These are phyloP conservation scores for Hypoxylon sp. DNA, from an alignment of 2,329 filamentous ascomycete genomes.

Conservation along the genomic window DNA sequence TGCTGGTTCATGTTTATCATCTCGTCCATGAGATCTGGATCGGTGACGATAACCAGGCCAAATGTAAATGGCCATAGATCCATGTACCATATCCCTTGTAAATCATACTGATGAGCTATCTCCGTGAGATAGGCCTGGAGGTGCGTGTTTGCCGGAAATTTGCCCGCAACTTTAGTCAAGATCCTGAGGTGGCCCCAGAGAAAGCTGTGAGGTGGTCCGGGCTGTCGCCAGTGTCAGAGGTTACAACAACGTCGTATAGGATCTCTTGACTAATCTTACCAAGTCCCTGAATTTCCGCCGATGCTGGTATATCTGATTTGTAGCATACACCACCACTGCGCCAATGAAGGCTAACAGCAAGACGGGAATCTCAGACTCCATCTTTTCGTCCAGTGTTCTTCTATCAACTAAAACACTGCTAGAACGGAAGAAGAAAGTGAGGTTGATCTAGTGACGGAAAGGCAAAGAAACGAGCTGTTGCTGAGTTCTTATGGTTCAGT, in stretches of 20 bases:
- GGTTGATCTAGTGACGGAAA: neutral
- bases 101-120: constrained; percentile 2
- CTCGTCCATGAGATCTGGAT: neutral
- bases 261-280: neutral
- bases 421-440: neutral
- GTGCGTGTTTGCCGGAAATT: constrained; percentile 1
- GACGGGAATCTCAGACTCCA: neutral
- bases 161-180: neutral
- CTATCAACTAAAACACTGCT: neutral
- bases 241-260: neutral
- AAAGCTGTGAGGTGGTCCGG: constrained; percentile 1
- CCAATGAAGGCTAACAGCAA: neutral
- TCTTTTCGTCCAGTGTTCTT: neutral
- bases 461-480: neutral
- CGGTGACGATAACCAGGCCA: neutral
- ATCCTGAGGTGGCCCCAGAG: constrained; percentile 3
- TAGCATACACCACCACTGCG: neutral
- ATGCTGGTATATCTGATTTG: neutral
- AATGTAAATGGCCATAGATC: neutral
- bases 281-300: neutral
- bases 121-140: neutral
- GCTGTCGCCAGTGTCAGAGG: neutral
- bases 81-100: neutral
- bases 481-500: neutral
- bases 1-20: neutral